A percentile compares a stretch with the other conserved stretches of the same genome.
These are phyloP conservation scores for Populus pruinosa DNA, from an alignment of 345 rosid species.

Conservation along the genomic window DNA sequence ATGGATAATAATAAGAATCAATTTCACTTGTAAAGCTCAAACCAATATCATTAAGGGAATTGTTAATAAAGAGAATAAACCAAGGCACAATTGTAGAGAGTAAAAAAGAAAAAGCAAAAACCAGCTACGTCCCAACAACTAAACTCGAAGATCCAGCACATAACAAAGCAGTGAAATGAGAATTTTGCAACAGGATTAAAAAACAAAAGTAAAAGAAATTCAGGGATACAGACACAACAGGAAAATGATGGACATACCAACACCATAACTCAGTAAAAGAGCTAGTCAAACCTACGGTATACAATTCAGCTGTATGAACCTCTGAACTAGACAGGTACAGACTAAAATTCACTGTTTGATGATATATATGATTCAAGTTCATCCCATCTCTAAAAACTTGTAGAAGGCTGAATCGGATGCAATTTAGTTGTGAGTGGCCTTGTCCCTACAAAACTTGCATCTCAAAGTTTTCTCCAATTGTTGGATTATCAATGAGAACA, in stretches of 20 bases:
- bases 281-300: neutral
- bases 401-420: neutral
- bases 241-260: neutral
- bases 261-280: neutral
- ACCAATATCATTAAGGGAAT: too few species aligned
- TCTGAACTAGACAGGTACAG: neutral
- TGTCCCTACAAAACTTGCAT: conserved; percentile 44
- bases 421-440: conserved; percentile 2
- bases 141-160: too few species aligned
- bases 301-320: neutral
- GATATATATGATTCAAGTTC: neutral
- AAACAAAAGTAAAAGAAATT: neutral
- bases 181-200: too few species aligned
- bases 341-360: neutral
- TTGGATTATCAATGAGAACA: conserved; percentile 50
- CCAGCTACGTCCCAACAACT: neutral
- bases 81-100: neutral
- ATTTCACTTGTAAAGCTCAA: too few species aligned
- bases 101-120: neutral
- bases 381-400: neutral
- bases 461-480: conserved; percentile 52
- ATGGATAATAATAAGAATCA: too few species aligned
- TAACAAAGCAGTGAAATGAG: too few species aligned
- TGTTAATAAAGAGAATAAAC: neutral
- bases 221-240: neutral